Base-by-base conservation (phyloP, 139 green algal species). In the Astrephomene gubernaculifera region DNA sequence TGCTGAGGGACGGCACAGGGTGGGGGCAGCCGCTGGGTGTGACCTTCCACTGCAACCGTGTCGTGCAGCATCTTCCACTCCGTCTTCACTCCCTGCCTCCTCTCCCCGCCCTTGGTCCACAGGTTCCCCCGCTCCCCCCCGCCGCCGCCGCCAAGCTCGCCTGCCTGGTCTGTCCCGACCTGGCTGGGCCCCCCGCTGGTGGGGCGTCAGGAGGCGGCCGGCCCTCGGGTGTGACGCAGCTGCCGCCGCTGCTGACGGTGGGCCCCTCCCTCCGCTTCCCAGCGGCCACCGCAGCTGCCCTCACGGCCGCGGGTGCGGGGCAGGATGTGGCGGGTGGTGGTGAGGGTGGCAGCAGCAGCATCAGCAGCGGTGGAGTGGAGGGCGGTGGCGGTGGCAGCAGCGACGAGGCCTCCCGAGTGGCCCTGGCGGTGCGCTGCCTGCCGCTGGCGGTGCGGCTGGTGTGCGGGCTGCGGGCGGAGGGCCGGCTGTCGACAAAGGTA, bases 361-460 rank as follows among this genome's bases (percentile, higher is more conserved):
- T n/a, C n/a, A n/a, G n/a, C n/a, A n/a, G n/a, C n/a, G n/a, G n/a
- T n/a, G n/a, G n/a, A n/a, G n/a, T n/a, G n/a, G n/a, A n/a, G n/a
- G n/a, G n/a, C n/a, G n/a, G n/a, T n/a, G n/a, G n/a, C n/a, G n/a
- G n/a, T n/a, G n/a, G n/a, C n/a, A n/a, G n/a, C n/a, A n/a, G 38
- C 38, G 68, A n/a, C 31, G 29, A 83, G 53, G 76, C 60, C 25
- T 35, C 39, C 29, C 41, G 76, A 10, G 39, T 83, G 60, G 76
- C 60, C 29, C 60, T 83, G 76, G 76, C 76, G 38, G 39, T 4
- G n/a, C 25, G 60, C 19, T 73, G 76, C 61, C 57, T 83, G 76
- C 76, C 76, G n/a, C 76, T 83, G 57, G 76, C 76, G n/a, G 41
- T 72, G 27, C 76, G 76, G n/a, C 76, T 83, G 53, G 31, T 53